These are phyloP conservation scores for Venturia effusa DNA, from an alignment of 2,329 filamentous ascomycete species.

Conservation along the genomic window DNA sequence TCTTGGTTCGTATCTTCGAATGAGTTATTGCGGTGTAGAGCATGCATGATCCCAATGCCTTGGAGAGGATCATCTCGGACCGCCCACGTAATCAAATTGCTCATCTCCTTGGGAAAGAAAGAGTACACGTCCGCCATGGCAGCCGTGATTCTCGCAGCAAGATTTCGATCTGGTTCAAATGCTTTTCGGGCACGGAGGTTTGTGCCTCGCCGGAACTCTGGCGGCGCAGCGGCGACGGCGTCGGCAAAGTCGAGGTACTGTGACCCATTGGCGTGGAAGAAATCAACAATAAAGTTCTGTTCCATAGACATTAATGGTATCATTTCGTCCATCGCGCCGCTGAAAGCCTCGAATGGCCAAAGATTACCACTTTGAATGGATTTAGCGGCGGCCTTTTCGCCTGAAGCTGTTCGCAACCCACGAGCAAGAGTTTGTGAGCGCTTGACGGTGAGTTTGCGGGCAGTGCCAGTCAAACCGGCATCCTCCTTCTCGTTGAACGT, in stretches of 20 bases:
- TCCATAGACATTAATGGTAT: constrained; percentile 79
- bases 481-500: constrained; percentile 74
- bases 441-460: constrained; percentile 87
- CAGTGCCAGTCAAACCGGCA: constrained; percentile 41
- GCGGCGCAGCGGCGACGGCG: constrained; percentile 53
- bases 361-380: constrained; percentile 55
- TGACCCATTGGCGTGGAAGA: constrained; percentile 87
- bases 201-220: constrained; percentile 57
- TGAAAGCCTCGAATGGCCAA: constrained; percentile 72
- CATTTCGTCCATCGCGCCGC: constrained; percentile 68
- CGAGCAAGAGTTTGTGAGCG: constrained; percentile 79
- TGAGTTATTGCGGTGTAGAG: constrained; percentile 70
- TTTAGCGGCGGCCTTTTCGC: constrained; percentile 46
- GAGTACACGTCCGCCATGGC: constrained; percentile 83
- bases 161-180: constrained; percentile 78
- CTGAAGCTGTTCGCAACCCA: constrained; percentile 55
- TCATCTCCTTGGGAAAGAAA: constrained; percentile 69
- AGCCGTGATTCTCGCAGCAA: constrained; percentile 74
- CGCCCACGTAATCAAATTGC: constrained; percentile 74
- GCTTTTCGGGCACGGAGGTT: constrained; percentile 65
- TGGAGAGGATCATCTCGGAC: constrained; percentile 75
- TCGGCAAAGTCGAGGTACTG: constrained; percentile 77
- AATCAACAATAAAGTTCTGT: constrained; percentile 94
- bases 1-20: constrained; percentile 89
- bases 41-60: constrained; percentile 75